Evolutionary conservation across 306 rosid species (phyloP), one percentile per base, ranked within the genome.

Genomic region (Sindora glabra): DNA sequence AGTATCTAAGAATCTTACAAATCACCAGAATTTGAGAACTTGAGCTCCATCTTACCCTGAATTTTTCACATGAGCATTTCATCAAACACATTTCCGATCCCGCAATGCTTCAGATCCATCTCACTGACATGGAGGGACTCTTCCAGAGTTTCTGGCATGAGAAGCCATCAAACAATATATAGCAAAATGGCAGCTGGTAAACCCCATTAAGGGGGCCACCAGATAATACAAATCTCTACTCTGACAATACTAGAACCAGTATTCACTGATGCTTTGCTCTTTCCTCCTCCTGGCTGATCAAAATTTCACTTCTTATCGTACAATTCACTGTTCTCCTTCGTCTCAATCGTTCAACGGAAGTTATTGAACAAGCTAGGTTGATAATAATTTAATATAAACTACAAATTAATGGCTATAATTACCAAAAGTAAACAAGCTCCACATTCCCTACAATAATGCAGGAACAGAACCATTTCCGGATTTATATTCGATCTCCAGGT

Each of bases 391-490:
- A 72, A 65, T 12, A 36, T 29, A 29, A 9, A 29, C 34, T 29
- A n/a, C 34, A 10, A 8, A n/a, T 8, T 0, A 12, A 36, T 36
- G 12, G 41, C 47, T 14, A 47, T 27, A 22, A 65, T 34, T 2
- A 29, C 34, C 34, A 29, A 6, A 29, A 13, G 24, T 30, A 60
- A 30, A 23, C 6, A 33, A 23, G 29, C 41, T 42, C 16, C 33
- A 25, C 64, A 64, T 21, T 62, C 69, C 53, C 32, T 62, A 64
- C 11, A 45, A 52, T 38, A 65, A 49, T 22, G 83, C 66, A 24
- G 56, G 61, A 55, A 58, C 68, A 41, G 75, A 62, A 71, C 82
- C 89, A 71, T 79, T 85, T 52, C 26, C 67, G 24, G 86, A 58
- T 62, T 7, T 51, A 53, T 23, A 34, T 48, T 69, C 75, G 29